Base-by-base conservation (phyloP, 1,284 basidiomycete species). In the Tylopilus microsporus region DNA sequence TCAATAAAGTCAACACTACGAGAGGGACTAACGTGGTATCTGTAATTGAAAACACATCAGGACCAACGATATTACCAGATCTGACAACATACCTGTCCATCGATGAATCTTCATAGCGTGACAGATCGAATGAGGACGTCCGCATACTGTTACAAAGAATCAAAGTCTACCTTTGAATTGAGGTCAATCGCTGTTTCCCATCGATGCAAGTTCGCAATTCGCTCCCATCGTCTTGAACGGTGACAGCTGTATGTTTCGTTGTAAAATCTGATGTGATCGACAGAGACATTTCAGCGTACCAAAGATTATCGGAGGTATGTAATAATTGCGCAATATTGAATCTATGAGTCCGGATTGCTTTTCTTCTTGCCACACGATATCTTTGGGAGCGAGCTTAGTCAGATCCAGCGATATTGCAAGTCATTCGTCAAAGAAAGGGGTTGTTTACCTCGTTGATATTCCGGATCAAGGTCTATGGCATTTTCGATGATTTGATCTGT, bases 311-410 rank as follows among this genome's bases (percentile, higher is more conserved):
- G 81, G 80, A 12, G 80, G 82, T 15, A 83, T 75, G 56, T 82
- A 83, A 65, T 78, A 83, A 64, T 83, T 82, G 46, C 79, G 76
- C 50, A 83, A 75, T 32, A 83, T 71, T 0, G 82, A 83, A 60
- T 84, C 82, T 49, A 83, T 81, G 25, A 83, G 68, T 30, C 77
- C 79, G 15, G 74, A 73, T 37, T 80, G 78, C 60, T 79, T 79
- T 54, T 68, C 63, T 54, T 77, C 76, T 6, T 70, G 63, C 77
- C 77, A 83, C 9, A 83, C 81, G 16, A 83, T 70, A 58, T 79
- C 81, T 82, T 53, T 57, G 7, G 3, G n/a, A 46, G 49, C 6
- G 19, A 45, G 21, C 16, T 2, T 21, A 12, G 16, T 65, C 25
- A 68, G 53, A 58, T 55, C 16, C 34, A 9, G 12, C 34, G 6